Evolutionary conservation across 257 asterid species (phyloP), one percentile per base, ranked within the genome.

Genomic region (Petunia secreta): DNA sequence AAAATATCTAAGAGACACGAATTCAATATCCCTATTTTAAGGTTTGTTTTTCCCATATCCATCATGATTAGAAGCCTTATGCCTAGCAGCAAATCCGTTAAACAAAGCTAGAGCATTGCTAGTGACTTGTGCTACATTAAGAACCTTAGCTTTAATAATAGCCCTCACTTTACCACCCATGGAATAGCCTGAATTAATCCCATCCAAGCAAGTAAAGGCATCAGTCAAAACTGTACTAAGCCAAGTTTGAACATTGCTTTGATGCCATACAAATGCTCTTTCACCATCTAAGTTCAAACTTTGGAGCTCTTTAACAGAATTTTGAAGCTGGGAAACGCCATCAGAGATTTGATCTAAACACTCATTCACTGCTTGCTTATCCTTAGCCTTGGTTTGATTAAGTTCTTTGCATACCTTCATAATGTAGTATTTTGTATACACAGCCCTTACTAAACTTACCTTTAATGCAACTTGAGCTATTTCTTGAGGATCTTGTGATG

Each of bases 261-360:
- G 88, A 63, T 89, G 94, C 93, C 97, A 92, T 7, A 81, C 80
- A 58, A 90, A 89, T 6, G 88, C 82, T 0, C 66, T 77, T 38
- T 65, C 91, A 2, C 50, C 81, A 5, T 83, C 89, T 0, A 82
- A 34, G 9, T 80, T 83, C 39, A 92, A 88, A n/a, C 67, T 78
- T 5, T 85, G 86, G 2, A 87, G 63, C 84, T 90, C 97, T 16
- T 73, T 85, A 9, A 92, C 88, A 34, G 92, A 86, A n/a, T 87
- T 87, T 13, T 87, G 66, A 7, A 92, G 83, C 54, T 90, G 95
- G 0, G 65, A 85, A 1, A 89, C 93, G 1, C 97, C 91, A 40
- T 92, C 92, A 3, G 84, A 81, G 75, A 92, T 92, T 63, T 92
- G 97, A 7, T 83, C 86, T 39, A 92, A 81, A 63, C 95, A 92